Conservation (phyloP, 345 rosid genomes). For the Salix suchowensis region DNA sequence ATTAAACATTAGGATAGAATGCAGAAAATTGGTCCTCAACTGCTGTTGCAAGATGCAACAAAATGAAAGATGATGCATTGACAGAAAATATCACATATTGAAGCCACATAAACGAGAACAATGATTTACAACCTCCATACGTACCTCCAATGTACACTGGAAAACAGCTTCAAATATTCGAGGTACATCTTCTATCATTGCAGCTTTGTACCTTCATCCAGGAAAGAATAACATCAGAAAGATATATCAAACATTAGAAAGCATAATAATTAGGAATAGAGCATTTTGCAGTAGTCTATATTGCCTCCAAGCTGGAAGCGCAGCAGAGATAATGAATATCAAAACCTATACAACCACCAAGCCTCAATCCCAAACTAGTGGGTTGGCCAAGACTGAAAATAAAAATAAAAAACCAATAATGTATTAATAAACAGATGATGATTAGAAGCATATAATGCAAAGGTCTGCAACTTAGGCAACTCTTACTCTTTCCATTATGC, state of each 20-base stretch:
- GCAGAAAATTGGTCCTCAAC: neutral
- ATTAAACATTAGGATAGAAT: neutral
- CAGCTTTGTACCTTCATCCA: conserved; percentile 67
- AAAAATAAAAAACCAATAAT: neutral
- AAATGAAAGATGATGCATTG: neutral
- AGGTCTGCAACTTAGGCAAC: neutral
- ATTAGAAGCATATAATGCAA: neutral
- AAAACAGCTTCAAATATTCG: conserved; percentile 97
- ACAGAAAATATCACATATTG: neutral
- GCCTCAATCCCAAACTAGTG: neutral
- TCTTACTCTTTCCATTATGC: neutral
- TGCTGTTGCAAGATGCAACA: neutral
- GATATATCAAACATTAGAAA: neutral
- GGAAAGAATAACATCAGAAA: neutral
- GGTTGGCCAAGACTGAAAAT: neutral
- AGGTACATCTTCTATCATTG: conserved; percentile 96
- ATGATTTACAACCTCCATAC: conserved; percentile 5
- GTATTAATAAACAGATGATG: neutral
- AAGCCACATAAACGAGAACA: neutral
- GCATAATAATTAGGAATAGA: neutral
- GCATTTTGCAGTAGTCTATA: neutral
- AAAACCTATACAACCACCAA: neutral
- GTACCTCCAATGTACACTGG: conserved; percentile 97
- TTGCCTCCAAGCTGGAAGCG: neutral
- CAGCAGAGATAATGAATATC: neutral